Conservation (phyloP, 371 early-diverging fungal species). For the Chytridiales sp. region DNA sequence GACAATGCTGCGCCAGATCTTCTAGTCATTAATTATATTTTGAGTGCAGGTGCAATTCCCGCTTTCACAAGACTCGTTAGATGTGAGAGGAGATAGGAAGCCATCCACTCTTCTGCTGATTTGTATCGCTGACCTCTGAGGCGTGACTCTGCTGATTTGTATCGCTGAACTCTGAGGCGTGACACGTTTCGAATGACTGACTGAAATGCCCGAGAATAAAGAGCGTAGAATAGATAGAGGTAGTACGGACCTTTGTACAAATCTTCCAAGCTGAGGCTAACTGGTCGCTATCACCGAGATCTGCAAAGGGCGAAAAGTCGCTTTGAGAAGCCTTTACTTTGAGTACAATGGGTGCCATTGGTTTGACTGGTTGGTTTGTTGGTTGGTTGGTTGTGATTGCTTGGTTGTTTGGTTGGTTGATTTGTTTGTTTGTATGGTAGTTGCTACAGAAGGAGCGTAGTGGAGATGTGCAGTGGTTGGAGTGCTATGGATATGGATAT, state of each 20-base stretch:
- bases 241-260: constrained; percentile 60
- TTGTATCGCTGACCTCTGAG: not conserved
- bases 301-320: constrained; percentile 62
- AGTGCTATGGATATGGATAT: too few species aligned
- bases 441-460: too few species aligned
- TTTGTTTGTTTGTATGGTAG: too few species aligned
- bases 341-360: constrained; percentile 73
- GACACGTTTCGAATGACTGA: not conserved
- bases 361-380: too few species aligned
- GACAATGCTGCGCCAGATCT: too few species aligned
- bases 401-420: too few species aligned
- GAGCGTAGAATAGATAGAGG: not conserved
- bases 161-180: not conserved
- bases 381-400: too few species aligned
- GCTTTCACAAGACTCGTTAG: not conserved
- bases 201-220: not conserved
- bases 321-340: constrained; percentile 70
- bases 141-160: not conserved
- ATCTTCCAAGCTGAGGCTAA: constrained; percentile 77
- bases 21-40: too few species aligned
- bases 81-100: not conserved
- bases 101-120: not conserved
- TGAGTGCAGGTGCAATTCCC: too few species aligned
- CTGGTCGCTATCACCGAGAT: constrained; percentile 69
- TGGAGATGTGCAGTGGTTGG: too few species aligned